Percentiles rank a stretch among this genome's conserved stretches.
Evolutionary conservation across 805 yeast genomes (phyloP).

Genomic region (Schizosaccharomyces cryophilus): DNA sequence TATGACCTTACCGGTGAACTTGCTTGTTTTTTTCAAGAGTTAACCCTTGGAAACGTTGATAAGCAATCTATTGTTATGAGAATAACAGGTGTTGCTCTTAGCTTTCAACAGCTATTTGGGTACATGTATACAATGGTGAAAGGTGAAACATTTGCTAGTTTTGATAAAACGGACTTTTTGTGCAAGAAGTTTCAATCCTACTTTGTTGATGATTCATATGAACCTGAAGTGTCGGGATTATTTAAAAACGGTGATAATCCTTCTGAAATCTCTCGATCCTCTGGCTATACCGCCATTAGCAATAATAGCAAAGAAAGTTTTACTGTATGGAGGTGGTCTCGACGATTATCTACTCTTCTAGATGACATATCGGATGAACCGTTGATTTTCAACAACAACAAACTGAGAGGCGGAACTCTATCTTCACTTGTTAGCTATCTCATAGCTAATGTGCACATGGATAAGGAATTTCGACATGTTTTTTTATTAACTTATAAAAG

Average conservation of each 20-base stretch:
- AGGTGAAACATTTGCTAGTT: too few species aligned
- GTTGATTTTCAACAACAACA: conserved; percentile 33
- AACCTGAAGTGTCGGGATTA: too few species aligned
- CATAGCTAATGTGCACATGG: conserved; percentile 42
- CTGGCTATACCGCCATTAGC: neutral
- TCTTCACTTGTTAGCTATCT: conserved; percentile 50
- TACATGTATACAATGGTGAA: neutral
- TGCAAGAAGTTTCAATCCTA: too few species aligned
- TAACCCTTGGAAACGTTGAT: neutral
- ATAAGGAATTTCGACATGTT: conserved; percentile 38
- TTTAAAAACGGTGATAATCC: neutral
- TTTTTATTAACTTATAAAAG: conserved; percentile 57
- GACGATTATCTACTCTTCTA: neutral
- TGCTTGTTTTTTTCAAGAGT: neutral
- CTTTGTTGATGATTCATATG: too few species aligned
- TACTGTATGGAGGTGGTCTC: neutral
- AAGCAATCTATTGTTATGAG: neutral
- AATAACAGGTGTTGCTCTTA: neutral
- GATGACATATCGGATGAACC: neutral
- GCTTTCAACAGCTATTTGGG: neutral
- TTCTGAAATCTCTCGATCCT: neutral
- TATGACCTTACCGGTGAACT: neutral
- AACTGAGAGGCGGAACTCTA: conserved; percentile 54
- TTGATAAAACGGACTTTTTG: too few species aligned
- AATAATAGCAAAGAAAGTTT: neutral